Conservation (phyloP, 345 rosid genomes). For the Eucalyptus urophylla region DNA sequence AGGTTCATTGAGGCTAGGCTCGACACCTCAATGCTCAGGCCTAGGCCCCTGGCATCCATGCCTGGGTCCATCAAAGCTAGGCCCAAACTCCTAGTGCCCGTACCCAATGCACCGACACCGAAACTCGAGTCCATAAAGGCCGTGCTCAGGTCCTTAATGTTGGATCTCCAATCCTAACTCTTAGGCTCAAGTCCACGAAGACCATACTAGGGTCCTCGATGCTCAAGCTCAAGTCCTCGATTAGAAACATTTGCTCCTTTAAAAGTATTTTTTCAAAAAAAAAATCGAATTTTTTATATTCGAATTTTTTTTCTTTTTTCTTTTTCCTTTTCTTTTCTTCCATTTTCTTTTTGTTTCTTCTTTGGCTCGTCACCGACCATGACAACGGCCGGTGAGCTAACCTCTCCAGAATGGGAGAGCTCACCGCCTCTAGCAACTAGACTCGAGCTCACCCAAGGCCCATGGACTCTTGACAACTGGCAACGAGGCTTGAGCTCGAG, state of each 20-base stretch:
- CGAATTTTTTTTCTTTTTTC: too few relatives aligned
- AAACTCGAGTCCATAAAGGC: not conserved
- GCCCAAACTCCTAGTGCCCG: not conserved
- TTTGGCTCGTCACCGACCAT: not conserved
- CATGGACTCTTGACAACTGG: fast-evolving
- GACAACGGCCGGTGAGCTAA: not conserved
- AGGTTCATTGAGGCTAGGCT: not conserved
- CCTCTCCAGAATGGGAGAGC: not conserved
- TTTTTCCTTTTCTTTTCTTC: too few relatives aligned
- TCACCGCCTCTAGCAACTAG: not conserved
- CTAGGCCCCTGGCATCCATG: not conserved
- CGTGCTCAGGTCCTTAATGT: fast-evolving
- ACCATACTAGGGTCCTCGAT: too few relatives aligned
- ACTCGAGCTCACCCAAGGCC: not conserved
- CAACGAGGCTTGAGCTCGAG: fast-evolving
- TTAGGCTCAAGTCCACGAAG: not conserved
- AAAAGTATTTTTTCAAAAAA: too few relatives aligned
- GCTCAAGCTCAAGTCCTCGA: fast-evolving
- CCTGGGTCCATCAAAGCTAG: fast-evolving
- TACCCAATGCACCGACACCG: too few relatives aligned
- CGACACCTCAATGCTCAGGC: not conserved
- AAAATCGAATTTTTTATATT: too few relatives aligned
- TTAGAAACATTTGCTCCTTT: not conserved
- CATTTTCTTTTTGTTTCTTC: not conserved
- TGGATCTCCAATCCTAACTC: not conserved